Evolutionary conservation across 129 eudicot species (phyloP), one percentile per base, ranked within the genome.

Genomic region (Pseudognaphalium luteoalbum): DNA sequence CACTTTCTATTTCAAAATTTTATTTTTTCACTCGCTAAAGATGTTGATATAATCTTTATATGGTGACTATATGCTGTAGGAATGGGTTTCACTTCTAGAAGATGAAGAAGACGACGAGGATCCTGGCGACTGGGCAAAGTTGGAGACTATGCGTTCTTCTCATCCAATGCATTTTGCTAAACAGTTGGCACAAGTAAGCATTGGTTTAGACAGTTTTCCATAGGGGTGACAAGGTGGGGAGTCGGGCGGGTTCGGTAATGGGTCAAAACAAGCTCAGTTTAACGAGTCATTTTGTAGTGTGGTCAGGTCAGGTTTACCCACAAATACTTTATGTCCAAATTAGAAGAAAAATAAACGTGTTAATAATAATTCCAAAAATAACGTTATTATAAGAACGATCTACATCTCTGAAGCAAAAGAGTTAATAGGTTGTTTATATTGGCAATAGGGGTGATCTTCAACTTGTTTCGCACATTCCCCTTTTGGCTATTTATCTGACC

Each of bases 141-240:
- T 94, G 85, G 98, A 94, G 58, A 94, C 97, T 22, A 94, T 94
- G 98, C 90, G 97, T 56, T 85, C 96, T 78, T 88, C 93, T 44
- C 98, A 94, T 89, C 98, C 98, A 16, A 87, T 94, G 86, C 79
- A 94, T 81, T 94, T 91, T 80, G 96, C 97, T 30, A 89, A 78
- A 86, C 90, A 84, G 79, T 28, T 94, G 71, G 82, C 97, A 20
- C 88, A 89, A 83, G 97, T 92, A 74, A 87, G n/a, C 59, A 16
- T 66, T 77, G 63, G 33, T 66, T 54, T 61, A 52, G 64, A 11
- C 60, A 22, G 37, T 77, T 74, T 77, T 61, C 17, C 41, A 42
- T 52, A 58, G 4, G 20, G 28, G 3, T 21, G 3, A 29, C 28
- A 58, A 2, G 5, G 20, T 9, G 28, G 28, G 21, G 15, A 58